Base-by-base conservation (phyloP, 2,329 filamentous ascomycete genomes). In the Cladosporium sp. region DNA sequence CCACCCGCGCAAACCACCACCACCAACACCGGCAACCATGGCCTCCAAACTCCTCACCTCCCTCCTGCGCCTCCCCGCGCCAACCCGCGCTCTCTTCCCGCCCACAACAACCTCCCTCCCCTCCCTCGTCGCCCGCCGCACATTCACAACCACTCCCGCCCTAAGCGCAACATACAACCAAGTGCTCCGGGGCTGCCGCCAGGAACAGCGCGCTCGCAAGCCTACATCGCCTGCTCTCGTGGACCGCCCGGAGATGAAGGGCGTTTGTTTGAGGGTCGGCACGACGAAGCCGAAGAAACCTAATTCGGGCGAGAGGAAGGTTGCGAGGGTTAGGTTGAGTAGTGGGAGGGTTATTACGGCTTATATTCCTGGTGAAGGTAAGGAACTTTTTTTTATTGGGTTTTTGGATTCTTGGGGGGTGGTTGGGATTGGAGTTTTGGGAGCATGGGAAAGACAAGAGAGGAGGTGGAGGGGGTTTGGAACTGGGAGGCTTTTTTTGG, bases 201-300 rank as follows among this genome's bases (percentile, higher is more conserved):
- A 82, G 59, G 77, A 82, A 42, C 89, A 95, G 72, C 81, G 81
- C 52, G 87, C 86, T 1, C 88, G 93, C 57, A 90, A 95, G 72
- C 81, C 88, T 59, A 84, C 88, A 45, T 97, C 92, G 2, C 93
- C 93, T 0, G 91, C 92, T 18, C 79, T 98, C 55, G 78, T 78
- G 54, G 70, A 81, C 45, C 79, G 87, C 38, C 90, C 93, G 3
- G 82, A 86, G 65, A 84, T 95, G 73, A 97, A 97, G 76, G 93
- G 92, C 60, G 93, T 98, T 32, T 97, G 93, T 70, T 75, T 98
- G 57, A 91, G 94, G 68, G 93, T 97, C 53, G 90, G 88, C 64
- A 88, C 91, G 61, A 90, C 87, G 61, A 90, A 93, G 65, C 93
- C 93, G 50, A 98, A 98, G 83, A 98, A 98, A 74, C 93, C 93